phyloP scores from a whole-genome alignment of 2,329 filamentous ascomycete genomes.

The Fusarium protoensiforme region DNA sequence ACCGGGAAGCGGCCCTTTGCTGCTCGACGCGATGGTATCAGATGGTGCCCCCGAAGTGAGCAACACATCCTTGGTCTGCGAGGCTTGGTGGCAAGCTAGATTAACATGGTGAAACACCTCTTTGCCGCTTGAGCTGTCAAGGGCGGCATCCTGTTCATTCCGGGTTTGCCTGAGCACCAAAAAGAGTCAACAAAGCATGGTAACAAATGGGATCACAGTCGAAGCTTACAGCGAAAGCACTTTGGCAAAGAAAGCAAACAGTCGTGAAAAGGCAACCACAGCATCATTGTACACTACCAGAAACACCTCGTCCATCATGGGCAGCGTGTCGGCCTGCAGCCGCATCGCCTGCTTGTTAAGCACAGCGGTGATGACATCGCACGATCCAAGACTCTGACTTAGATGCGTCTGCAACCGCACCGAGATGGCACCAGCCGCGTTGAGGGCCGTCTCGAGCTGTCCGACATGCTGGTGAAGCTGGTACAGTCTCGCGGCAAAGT shows the following conservation, averaged over 20 bases:
- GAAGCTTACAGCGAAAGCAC: slow-evolving; percentile 39
- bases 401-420: slow-evolving; percentile 44
- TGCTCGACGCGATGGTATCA: slow-evolving; percentile 22
- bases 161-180: slow-evolving; percentile 18
- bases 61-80: slow-evolving; percentile 31
- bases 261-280: slow-evolving; percentile 37
- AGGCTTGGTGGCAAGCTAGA: slow-evolving; percentile 25
- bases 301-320: slow-evolving; percentile 40
- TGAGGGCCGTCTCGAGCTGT: slow-evolving; percentile 42
- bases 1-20: slow-evolving; percentile 17
- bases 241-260: slow-evolving; percentile 40
- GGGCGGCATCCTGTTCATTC: slow-evolving; percentile 39
- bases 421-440: slow-evolving; percentile 42
- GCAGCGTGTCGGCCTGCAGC: slow-evolving; percentile 41
- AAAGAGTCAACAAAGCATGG: background rate
- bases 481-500: slow-evolving; percentile 39
- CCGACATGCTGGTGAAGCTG: slow-evolving; percentile 40
- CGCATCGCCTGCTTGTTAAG: slow-evolving; percentile 50
- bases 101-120: slow-evolving; percentile 35
- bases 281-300: slow-evolving; percentile 39
- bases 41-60: background rate
- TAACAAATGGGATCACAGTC: background rate
- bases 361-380: slow-evolving; percentile 43
- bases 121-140: slow-evolving; percentile 30
- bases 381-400: slow-evolving; percentile 42